Evolutionary conservation across 2,329 filamentous ascomycete genomes (phyloP).

Genomic region (Arthroderma uncinatum): DNA sequence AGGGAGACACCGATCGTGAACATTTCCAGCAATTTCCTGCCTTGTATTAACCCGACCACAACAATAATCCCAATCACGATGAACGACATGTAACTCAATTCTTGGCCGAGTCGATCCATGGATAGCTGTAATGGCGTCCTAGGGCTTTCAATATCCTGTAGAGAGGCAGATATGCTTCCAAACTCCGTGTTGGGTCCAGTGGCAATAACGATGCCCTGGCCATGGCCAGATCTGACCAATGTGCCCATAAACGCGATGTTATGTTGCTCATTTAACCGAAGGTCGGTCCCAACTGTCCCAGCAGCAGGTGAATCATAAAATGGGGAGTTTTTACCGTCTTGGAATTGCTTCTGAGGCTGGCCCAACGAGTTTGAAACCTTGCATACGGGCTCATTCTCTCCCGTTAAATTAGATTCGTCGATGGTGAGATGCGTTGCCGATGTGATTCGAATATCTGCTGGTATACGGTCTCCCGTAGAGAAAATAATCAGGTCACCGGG

Average conservation of each 20-base stretch:
- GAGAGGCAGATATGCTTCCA: slow-evolving; percentile 85
- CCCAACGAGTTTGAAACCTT: slow-evolving; percentile 57
- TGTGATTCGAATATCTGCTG: slow-evolving; percentile 89
- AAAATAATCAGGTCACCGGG: slow-evolving; percentile 89
- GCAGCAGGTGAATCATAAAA: slow-evolving; percentile 49
- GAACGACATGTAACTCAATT: slow-evolving; percentile 94
- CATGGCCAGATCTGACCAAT: slow-evolving; percentile 84
- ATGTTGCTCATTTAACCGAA: slow-evolving; percentile 60
- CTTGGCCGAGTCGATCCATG: slow-evolving; percentile 95
- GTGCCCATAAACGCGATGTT: slow-evolving; percentile 99
- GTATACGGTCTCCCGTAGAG: slow-evolving; percentile 90
- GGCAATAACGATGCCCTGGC: slow-evolving; percentile 92
- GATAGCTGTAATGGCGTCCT: slow-evolving; percentile 86
- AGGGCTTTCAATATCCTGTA: slow-evolving; percentile 90
- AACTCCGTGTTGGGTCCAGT: slow-evolving; percentile 92
- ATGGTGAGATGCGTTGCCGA: slow-evolving; percentile 82
- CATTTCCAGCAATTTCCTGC: slow-evolving; percentile 80
- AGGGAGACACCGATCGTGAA: slow-evolving; percentile 97
- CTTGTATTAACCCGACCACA: slow-evolving; percentile 77
- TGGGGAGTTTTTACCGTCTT: slow-evolving; percentile 32
- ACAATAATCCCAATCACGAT: slow-evolving; percentile 89
- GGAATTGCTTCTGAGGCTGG: slow-evolving; percentile 23
- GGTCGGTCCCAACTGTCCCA: slow-evolving; percentile 51
- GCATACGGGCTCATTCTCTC: slow-evolving; percentile 85
- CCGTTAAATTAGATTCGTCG: slow-evolving; percentile 92